A percentile compares a stretch with the other conserved stretches of the same genome.
Evolutionary conservation across 306 rosid species (phyloP).

Genomic region (Styphnolobium japonicum): DNA sequence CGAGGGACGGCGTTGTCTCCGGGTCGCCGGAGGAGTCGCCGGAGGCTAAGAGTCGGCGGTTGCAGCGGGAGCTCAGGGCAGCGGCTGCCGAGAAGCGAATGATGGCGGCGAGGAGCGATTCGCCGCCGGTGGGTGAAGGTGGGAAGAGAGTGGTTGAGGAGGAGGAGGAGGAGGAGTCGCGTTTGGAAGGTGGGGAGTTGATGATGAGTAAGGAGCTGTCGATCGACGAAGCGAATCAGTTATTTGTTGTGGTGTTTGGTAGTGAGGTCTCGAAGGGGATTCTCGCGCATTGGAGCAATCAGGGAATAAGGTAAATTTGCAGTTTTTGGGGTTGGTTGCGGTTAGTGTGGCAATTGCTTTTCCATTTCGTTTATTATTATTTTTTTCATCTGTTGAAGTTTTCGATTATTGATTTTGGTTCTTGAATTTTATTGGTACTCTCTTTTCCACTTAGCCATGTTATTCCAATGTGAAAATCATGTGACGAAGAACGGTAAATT

Average conservation of each 20-base stretch:
- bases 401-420: not conserved
- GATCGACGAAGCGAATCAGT: conserved; percentile 50
- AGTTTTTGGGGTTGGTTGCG: not conserved
- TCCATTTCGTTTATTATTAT: not conserved
- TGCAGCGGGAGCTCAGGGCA: conserved; percentile 83
- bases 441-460: not conserved
- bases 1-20: conserved; percentile 49
- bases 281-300: conserved; percentile 87
- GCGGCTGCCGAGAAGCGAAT: conserved; percentile 83
- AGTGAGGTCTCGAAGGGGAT: conserved; percentile 59
- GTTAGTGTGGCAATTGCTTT: not conserved
- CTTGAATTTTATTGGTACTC: not conserved
- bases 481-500: too few species aligned
- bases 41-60: conserved; percentile 57
- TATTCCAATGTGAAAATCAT: not conserved
- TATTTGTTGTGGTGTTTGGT: conserved; percentile 75
- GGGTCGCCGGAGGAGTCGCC: conserved; percentile 49
- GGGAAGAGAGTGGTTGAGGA: conserved; percentile 33
- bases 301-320: conserved; percentile 79
- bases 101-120: conserved; percentile 17
- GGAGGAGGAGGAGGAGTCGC: conserved; percentile 32
- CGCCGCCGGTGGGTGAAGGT: not conserved
- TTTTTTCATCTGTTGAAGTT: not conserved
- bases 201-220: conserved; percentile 47
- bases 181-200: conserved; percentile 41